These are phyloP conservation scores for Gossypium rotundifolium DNA, from an alignment of 345 rosid genomes.

Conservation along the genomic window DNA sequence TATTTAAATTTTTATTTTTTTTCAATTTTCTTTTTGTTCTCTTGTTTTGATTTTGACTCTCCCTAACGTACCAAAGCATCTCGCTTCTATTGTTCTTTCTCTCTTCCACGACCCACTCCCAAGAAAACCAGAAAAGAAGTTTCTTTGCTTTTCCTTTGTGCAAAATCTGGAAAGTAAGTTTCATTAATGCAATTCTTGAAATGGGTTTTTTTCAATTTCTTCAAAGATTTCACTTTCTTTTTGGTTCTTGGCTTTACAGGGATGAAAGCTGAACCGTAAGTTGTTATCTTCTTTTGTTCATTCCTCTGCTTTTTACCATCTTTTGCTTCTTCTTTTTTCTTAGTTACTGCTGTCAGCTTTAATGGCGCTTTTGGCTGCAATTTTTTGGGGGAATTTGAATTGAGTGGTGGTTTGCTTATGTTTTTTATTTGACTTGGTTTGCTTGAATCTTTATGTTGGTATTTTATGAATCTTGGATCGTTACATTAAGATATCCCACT, in stretches of 20 bases:
- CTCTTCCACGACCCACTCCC: not conserved
- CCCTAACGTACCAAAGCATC: not conserved
- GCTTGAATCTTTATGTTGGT: not conserved
- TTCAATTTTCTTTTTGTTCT: not conserved
- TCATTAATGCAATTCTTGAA: not conserved
- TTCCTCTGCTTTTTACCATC: not conserved
- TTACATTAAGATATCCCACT: not conserved
- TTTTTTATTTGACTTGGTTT: not conserved
- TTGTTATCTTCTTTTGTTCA: not conserved
- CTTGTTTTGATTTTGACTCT: slow-evolving; percentile 3
- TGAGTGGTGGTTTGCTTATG: not conserved
- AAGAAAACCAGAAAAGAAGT: not conserved
- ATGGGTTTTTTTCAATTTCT: not conserved
- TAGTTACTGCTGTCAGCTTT: not conserved
- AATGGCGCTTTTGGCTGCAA: not conserved
- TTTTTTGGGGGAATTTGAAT: not conserved
- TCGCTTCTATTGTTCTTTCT: not conserved
- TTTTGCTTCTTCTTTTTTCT: not conserved
- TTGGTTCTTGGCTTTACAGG: slow-evolving; percentile 20
- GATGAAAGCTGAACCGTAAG: slow-evolving; percentile 90
- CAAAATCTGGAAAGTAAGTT: slow-evolving; percentile 33
- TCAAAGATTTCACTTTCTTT: not conserved
- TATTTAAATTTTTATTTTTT: not conserved
- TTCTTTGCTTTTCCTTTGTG: not conserved
- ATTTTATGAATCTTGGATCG: not conserved